Evolutionary conservation across 345 rosid genomes (phyloP).

Genomic region (Salix suchowensis): DNA sequence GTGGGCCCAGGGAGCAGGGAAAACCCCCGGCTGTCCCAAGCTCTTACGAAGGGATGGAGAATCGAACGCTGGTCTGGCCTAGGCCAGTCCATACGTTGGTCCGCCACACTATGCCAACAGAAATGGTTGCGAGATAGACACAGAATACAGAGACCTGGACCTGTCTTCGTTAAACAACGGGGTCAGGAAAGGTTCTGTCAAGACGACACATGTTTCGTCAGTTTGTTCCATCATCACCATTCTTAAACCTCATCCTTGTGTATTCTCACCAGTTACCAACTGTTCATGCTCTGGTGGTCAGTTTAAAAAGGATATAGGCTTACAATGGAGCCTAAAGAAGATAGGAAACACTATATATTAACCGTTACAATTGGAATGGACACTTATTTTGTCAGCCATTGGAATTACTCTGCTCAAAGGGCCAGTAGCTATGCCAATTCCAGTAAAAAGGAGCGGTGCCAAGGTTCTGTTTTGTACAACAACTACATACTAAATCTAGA

Average conservation of each 20-base stretch:
- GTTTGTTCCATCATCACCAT: not conserved
- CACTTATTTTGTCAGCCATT: slow-evolving; percentile 25
- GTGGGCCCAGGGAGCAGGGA: no score
- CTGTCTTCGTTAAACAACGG: not conserved
- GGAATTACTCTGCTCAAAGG: slow-evolving; percentile 26
- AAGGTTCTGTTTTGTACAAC: not conserved
- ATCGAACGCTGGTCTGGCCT: no score
- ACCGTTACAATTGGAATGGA: slow-evolving; percentile 28
- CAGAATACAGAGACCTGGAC: not conserved
- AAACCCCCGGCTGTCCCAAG: no score
- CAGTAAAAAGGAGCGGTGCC: slow-evolving; percentile 3
- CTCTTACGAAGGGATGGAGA: no score
- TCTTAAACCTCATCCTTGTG: not conserved
- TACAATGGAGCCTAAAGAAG: slow-evolving; percentile 24
- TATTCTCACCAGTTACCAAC: not conserved
- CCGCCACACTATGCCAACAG: not conserved
- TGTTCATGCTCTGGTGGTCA: slow-evolving; percentile 13
- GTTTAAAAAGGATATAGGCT: slow-evolving; percentile 28
- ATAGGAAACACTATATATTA: slow-evolving; percentile 13
- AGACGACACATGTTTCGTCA: not conserved
- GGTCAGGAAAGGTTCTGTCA: not conserved
- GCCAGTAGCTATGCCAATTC: slow-evolving; percentile 10
- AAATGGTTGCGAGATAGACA: not conserved
- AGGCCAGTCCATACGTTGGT: no score
- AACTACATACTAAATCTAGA: not conserved